phyloP scores from a whole-genome alignment of 192 early-diverging fungal species.

The Pilobolus umbonatus region DNA sequence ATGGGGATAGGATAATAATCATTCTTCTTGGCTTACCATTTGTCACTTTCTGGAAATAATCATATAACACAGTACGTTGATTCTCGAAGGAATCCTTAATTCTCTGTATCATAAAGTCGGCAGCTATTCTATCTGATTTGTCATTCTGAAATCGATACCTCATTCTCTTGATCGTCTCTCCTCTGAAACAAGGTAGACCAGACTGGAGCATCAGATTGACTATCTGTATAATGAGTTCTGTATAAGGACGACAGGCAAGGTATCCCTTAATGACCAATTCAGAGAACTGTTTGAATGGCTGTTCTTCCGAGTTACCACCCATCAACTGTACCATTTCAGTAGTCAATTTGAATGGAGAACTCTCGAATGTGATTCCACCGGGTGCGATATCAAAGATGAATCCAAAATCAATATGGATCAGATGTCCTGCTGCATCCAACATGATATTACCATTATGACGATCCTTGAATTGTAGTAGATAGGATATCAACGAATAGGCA shows the following conservation, averaged over 20 bases:
- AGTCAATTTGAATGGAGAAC: conserved; percentile 95
- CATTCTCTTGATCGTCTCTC: conserved; percentile 86
- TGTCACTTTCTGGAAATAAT: conserved; percentile 78
- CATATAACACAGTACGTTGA: conserved; percentile 76
- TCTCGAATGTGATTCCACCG: conserved; percentile 94
- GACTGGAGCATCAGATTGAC: conserved; percentile 92
- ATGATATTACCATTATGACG: conserved; percentile 99
- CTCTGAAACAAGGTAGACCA: conserved; percentile 96
- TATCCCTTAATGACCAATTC: conserved; percentile 90
- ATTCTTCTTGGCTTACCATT: conserved; percentile 66
- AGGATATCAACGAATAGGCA: conserved; percentile 91
- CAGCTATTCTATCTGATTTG: conserved; percentile 82
- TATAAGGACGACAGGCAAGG: conserved; percentile 85
- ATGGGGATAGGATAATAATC: not conserved
- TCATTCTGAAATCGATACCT: conserved; percentile 85
- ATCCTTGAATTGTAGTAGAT: conserved; percentile 97
- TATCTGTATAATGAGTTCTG: conserved; percentile 86
- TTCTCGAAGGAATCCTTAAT: conserved; percentile 94
- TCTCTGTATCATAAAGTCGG: conserved; percentile 90
- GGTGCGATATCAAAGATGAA: conserved; percentile 98
- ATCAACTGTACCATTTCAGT: conserved; percentile 96
- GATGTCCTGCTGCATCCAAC: conserved; percentile 93
- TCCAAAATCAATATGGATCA: conserved; percentile 99
- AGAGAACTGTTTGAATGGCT: conserved; percentile 83
- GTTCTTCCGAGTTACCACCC: conserved; percentile 77